Evolutionary conservation across 257 asterid species (phyloP).

Genomic region (Ajuga chamaepitys): DNA sequence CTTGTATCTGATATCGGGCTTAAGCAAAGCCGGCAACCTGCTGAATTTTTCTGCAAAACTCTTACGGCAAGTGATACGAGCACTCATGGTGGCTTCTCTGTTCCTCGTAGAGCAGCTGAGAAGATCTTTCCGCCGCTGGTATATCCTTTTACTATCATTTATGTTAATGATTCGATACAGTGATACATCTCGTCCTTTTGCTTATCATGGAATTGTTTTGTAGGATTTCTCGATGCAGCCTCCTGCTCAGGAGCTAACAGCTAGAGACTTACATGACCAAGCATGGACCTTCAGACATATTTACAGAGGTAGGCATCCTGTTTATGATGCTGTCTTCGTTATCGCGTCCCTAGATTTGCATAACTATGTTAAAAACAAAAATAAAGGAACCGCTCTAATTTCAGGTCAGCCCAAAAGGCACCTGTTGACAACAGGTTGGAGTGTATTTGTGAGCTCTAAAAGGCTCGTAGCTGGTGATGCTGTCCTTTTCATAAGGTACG

Average conservation of each 20-base stretch:
- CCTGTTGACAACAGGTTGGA: constrained; percentile 96
- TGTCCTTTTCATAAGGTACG: constrained; percentile 84
- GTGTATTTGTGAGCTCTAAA: constrained; percentile 91
- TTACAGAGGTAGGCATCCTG: constrained; percentile 84
- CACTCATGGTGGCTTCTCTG: constrained; percentile 99
- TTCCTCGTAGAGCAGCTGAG: constrained; percentile 98
- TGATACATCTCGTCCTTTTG: not conserved
- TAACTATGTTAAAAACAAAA: not conserved
- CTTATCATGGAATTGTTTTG: constrained; percentile 10
- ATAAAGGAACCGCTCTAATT: constrained; percentile 8
- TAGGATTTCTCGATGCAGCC: constrained; percentile 99
- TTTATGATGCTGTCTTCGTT: not conserved
- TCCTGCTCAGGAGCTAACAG: constrained; percentile 87
- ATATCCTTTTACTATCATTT: constrained; percentile 10
- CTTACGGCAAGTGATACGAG: constrained; percentile 98
- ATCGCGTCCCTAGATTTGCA: not conserved
- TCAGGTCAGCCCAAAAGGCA: constrained; percentile 97
- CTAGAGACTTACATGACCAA: constrained; percentile 94
- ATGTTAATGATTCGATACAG: not conserved
- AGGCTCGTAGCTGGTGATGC: constrained; percentile 90
- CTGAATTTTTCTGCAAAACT: constrained; percentile 94
- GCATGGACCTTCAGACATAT: constrained; percentile 94
- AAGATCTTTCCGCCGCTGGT: constrained; percentile 94
- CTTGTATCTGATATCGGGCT: constrained; percentile 78
- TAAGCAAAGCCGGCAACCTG: constrained; percentile 73